Conservation (phyloP, 2,329 filamentous ascomycete genomes). For the Lachnellula willkommii region DNA sequence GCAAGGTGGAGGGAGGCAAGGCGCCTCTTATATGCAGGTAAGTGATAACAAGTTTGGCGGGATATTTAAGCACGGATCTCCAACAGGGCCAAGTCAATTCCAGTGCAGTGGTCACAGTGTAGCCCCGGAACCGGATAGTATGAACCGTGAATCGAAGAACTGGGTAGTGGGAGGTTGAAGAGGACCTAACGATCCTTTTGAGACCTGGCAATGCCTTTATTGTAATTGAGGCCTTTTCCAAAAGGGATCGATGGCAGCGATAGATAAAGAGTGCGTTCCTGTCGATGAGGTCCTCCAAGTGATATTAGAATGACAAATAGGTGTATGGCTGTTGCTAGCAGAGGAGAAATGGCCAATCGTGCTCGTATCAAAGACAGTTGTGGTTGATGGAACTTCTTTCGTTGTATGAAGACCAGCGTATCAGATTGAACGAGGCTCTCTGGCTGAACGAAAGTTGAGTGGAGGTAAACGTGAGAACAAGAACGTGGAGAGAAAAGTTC, state of each 20-base stretch:
- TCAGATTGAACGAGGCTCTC: neutral
- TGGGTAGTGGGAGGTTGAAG: neutral
- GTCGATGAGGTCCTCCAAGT: neutral
- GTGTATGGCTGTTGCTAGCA: neutral
- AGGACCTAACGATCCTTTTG: too few species aligned
- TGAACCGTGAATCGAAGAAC: neutral
- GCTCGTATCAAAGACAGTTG: too few species aligned
- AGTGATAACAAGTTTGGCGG: too few species aligned
- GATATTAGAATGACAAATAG: neutral
- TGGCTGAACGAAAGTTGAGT: neutral
- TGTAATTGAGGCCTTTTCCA: too few species aligned
- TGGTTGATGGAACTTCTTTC: too few species aligned
- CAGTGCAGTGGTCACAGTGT: neutral
- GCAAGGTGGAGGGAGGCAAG: too few species aligned
- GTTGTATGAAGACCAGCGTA: neutral
- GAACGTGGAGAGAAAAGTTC: neutral
- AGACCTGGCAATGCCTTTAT: too few species aligned
- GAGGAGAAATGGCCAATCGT: too few species aligned
- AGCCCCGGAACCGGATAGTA: neutral
- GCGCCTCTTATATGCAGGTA: too few species aligned
- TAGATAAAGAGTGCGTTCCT: neutral
- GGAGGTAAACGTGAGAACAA: neutral
- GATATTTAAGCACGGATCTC: too few species aligned
- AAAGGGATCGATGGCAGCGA: neutral
- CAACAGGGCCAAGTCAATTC: neutral